Conservation (phyloP, 192 early-diverging fungal genomes). For the Podila horticola region DNA sequence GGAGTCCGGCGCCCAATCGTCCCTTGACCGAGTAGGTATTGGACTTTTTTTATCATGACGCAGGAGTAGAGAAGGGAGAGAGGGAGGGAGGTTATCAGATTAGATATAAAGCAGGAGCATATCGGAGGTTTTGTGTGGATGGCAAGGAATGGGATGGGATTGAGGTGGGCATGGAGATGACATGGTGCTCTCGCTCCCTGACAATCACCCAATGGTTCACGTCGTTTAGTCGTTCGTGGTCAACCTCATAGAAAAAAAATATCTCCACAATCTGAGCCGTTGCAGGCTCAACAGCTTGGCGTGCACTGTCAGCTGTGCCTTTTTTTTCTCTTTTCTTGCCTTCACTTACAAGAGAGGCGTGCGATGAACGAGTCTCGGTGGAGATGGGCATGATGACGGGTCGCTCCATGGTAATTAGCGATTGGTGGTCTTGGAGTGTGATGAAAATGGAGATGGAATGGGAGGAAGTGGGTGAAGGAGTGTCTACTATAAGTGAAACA, state of each 20-base stretch:
- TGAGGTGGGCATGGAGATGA: not conserved
- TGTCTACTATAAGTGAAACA: not conserved
- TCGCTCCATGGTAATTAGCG: not conserved
- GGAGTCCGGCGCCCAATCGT: not conserved
- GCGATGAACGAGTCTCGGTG: not conserved
- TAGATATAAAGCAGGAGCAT: not conserved
- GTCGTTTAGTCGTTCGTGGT: not conserved
- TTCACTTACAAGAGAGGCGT: not conserved
- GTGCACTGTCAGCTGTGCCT: too few species aligned
- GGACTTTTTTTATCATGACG: not conserved
- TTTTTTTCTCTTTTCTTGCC: too few species aligned
- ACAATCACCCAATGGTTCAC: not conserved
- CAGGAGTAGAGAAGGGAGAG: not conserved
- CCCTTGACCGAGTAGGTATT: not conserved
- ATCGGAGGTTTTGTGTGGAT: not conserved
- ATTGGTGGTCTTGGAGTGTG: too few species aligned
- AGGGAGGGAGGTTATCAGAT: not conserved
- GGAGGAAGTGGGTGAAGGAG: too few species aligned
- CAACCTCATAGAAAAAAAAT: too few species aligned
- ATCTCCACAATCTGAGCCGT: too few species aligned
- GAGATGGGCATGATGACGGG: conserved; percentile 2
- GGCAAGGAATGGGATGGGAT: not conserved
- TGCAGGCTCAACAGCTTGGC: too few species aligned
- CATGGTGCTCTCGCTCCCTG: too few species aligned
- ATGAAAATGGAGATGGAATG: too few species aligned